Percentiles rank a stretch among this genome's conserved stretches.
These are phyloP conservation scores for Pseudoscleropodium purum DNA, from an alignment of 225 moss, liverwort and hornwort species.

Conservation along the genomic window DNA sequence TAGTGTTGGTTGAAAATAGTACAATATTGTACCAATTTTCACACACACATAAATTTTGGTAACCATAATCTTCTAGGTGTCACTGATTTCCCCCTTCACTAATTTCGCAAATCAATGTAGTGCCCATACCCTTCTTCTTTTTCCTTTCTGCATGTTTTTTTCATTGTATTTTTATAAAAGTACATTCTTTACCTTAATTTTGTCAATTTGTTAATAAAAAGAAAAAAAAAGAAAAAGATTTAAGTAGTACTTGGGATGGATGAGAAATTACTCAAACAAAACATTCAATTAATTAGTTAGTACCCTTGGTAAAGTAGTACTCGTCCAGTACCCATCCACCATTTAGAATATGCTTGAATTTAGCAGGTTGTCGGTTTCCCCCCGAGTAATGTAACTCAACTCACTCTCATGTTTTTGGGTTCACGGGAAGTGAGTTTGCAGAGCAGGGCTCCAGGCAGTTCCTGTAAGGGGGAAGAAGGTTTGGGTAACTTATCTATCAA, in stretches of 20 bases:
- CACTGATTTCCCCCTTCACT: rapidly evolving
- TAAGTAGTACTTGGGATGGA: not conserved
- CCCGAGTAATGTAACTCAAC: not conserved
- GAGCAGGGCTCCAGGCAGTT: not conserved
- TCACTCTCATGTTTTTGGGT: not conserved
- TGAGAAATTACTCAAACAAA: not conserved
- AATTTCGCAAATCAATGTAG: not conserved
- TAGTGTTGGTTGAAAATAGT: not conserved
- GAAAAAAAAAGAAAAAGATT: not conserved
- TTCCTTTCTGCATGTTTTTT: too few relatives aligned
- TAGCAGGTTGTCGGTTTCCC: not conserved
- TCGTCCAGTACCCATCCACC: not conserved
- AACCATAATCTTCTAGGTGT: too few relatives aligned
- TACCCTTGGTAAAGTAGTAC: not conserved
- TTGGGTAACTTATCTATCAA: not conserved
- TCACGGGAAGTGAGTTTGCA: not conserved
- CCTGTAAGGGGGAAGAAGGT: not conserved
- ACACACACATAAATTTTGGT: not conserved
- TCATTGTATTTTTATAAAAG: too few relatives aligned
- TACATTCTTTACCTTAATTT: not conserved
- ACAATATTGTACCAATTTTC: not conserved
- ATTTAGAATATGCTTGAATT: not conserved
- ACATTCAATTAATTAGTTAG: too few relatives aligned
- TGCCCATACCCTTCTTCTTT: rapidly evolving
- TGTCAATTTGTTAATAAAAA: not conserved